These are phyloP conservation scores for Silene vulgaris DNA, from an alignment of 179 eudicot species.

Conservation along the genomic window DNA sequence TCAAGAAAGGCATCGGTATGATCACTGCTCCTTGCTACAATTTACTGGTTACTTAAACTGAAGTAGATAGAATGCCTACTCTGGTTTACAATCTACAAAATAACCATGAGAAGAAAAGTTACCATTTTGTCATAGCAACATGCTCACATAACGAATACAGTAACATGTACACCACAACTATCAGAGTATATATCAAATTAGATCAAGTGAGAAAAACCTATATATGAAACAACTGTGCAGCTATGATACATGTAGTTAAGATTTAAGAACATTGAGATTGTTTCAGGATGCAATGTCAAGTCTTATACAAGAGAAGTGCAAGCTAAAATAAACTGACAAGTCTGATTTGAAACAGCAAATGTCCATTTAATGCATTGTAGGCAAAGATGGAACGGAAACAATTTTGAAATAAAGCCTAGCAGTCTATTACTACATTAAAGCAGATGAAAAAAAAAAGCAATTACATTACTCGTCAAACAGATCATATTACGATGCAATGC, in stretches of 20 bases:
- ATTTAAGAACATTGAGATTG: background rate
- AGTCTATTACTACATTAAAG: background rate
- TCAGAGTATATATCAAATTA: background rate
- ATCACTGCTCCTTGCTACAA: constrained; percentile 8
- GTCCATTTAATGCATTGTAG: background rate
- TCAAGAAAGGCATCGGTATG: constrained; percentile 40
- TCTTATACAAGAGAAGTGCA: background rate
- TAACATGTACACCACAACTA: background rate
- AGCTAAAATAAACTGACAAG: background rate
- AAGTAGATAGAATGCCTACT: background rate
- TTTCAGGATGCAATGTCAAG: background rate
- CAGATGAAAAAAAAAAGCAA: background rate
- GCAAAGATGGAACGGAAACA: background rate
- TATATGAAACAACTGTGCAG: background rate
- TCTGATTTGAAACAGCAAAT: background rate
- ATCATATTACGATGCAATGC: background rate
- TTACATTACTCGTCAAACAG: background rate
- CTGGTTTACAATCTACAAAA: background rate
- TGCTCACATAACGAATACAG: background rate
- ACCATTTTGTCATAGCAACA: background rate
- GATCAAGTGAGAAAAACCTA: background rate
- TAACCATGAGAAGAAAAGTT: background rate
- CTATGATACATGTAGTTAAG: background rate
- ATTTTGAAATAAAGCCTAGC: background rate
- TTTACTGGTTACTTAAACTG: background rate